phyloP scores from a whole-genome alignment of 306 rosid genomes.

The Trichosanthes truncata region DNA sequence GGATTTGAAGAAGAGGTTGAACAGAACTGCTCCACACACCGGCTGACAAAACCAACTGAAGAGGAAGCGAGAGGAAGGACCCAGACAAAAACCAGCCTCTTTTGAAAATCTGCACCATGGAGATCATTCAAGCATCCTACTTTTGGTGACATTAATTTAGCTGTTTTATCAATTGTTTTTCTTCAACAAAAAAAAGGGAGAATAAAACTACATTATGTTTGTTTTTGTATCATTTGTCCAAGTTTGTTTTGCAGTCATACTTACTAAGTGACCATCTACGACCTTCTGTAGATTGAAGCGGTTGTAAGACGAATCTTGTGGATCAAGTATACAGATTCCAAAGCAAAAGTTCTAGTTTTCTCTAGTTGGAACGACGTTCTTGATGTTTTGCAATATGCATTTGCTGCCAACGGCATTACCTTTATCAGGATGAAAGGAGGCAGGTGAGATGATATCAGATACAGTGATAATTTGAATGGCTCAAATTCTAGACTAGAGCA shows the following conservation, averaged over 20 bases:
- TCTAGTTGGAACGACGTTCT: slow-evolving; percentile 98
- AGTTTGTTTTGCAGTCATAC: background rate
- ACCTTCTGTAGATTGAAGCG: slow-evolving; percentile 69
- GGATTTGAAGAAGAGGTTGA: no score
- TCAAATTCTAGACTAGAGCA: background rate
- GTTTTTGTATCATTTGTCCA: background rate
- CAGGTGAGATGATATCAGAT: slow-evolving; percentile 39
- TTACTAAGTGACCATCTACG: slow-evolving; percentile 1
- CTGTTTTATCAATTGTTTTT: background rate
- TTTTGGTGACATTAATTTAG: background rate
- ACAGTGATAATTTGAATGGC: background rate
- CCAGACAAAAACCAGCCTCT: no score
- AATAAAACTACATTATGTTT: background rate
- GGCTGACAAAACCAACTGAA: no score
- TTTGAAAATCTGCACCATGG: no score
- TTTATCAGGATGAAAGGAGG: slow-evolving; percentile 89
- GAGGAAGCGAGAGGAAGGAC: no score
- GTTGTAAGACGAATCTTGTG: slow-evolving; percentile 82
- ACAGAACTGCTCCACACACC: no score
- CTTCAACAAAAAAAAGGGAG: background rate
- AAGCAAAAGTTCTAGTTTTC: slow-evolving; percentile 76
- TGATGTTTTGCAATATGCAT: slow-evolving; percentile 87
- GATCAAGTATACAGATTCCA: slow-evolving; percentile 63
- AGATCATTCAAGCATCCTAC: no score
- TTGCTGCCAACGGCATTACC: slow-evolving; percentile 51